These are phyloP conservation scores for Zymoseptoria ardabiliae DNA, from an alignment of 2,329 filamentous ascomycete species.

Conservation along the genomic window DNA sequence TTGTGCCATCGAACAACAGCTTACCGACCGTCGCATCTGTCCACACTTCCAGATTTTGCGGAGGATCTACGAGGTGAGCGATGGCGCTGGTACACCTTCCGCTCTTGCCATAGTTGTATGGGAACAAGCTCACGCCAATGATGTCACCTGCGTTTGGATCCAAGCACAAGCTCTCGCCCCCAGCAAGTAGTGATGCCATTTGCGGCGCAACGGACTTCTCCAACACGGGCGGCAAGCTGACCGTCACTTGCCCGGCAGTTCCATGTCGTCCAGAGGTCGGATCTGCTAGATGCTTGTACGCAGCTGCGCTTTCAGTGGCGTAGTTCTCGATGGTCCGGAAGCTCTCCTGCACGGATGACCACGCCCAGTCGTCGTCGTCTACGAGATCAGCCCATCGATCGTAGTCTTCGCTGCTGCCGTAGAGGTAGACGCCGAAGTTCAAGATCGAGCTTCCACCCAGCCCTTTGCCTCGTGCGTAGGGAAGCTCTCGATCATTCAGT, in stretches of 20 bases:
- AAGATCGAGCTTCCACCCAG: constrained; percentile 41
- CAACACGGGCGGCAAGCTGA: neutral
- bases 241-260: neutral
- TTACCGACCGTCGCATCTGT: constrained; percentile 44
- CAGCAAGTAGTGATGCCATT: neutral
- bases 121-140: constrained; percentile 46
- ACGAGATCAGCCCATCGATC: constrained; percentile 53
- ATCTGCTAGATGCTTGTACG: neutral
- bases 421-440: constrained; percentile 43
- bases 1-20: constrained; percentile 42
- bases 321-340: constrained; percentile 47
- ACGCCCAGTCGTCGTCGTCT: constrained; percentile 49
- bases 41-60: constrained; percentile 48
- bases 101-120: constrained; percentile 46
- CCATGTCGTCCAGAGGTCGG: neutral
- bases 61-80: constrained; percentile 40
- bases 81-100: constrained; percentile 42
- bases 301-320: neutral
- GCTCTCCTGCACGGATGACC: constrained; percentile 46
- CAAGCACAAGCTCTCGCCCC: constrained; percentile 5
- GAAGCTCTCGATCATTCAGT: constrained; percentile 40
- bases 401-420: constrained; percentile 54
- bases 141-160: constrained; percentile 55
- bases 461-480: constrained; percentile 40
- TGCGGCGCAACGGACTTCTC: neutral